These are phyloP conservation scores for Exophiala sideris DNA, from an alignment of 2,329 filamentous ascomycete genomes.

Conservation along the genomic window DNA sequence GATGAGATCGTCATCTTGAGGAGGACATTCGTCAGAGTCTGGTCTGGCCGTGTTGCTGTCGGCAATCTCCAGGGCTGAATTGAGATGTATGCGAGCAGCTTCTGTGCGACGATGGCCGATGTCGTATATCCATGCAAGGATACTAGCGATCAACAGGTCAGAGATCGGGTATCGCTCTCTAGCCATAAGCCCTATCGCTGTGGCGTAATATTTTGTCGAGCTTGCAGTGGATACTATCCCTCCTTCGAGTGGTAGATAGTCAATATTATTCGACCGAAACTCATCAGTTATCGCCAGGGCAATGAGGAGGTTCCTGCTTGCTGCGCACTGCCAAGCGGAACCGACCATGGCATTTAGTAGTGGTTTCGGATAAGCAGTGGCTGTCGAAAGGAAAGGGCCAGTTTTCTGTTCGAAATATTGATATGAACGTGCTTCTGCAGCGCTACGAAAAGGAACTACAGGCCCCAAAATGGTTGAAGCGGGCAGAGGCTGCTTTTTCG, in stretches of 20 bases:
- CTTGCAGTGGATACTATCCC: neutral
- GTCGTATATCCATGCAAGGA: neutral
- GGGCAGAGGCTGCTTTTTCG: too few species aligned
- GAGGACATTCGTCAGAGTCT: neutral
- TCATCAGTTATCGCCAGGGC: too few species aligned
- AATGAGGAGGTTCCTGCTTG: too few species aligned
- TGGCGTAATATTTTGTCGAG: neutral
- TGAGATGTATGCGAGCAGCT: neutral
- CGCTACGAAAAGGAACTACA: too few species aligned
- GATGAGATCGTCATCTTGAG: neutral
- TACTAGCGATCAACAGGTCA: neutral
- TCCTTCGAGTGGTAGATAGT: neutral
- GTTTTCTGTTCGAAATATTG: too few species aligned
- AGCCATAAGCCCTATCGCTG: neutral
- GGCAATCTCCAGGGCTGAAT: neutral
- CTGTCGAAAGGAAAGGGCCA: too few species aligned
- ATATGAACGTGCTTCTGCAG: too few species aligned
- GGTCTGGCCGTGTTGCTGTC: neutral
- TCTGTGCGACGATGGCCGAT: neutral
- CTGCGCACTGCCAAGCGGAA: too few species aligned
- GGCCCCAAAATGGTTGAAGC: too few species aligned
- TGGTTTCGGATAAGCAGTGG: too few species aligned
- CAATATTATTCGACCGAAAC: neutral
- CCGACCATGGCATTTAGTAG: too few species aligned
- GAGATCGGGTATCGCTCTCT: neutral